These are phyloP conservation scores for Diddensiella santjacobensis DNA, from an alignment of 805 yeast genomes.

Conservation along the genomic window DNA sequence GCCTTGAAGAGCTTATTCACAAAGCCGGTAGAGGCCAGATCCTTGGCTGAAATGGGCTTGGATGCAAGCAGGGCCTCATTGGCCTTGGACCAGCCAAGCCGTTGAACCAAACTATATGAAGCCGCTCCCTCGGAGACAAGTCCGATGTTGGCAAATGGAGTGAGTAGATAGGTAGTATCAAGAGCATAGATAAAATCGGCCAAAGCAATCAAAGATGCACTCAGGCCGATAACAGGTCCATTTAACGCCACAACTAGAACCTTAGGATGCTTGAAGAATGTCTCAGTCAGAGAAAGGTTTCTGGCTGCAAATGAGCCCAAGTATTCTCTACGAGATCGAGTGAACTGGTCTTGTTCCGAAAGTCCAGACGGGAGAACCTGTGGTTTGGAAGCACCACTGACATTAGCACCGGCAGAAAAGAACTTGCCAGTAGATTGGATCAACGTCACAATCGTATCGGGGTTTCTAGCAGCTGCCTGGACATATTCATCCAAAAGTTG, in stretches of 20 bases:
- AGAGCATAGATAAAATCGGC: constrained; percentile 73
- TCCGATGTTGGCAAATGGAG: constrained; percentile 81
- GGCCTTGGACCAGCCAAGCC: constrained; percentile 70
- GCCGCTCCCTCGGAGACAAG: constrained; percentile 80
- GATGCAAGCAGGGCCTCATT: constrained; percentile 70
- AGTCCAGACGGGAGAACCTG: background rate
- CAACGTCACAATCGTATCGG: constrained; percentile 59
- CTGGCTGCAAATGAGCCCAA: constrained; percentile 59
- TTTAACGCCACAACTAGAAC: constrained; percentile 69
- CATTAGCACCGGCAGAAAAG: constrained; percentile 84
- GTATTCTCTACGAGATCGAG: constrained; percentile 39
- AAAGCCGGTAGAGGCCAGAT: constrained; percentile 54
- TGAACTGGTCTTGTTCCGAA: constrained; percentile 19
- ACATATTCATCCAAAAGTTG: constrained; percentile 52
- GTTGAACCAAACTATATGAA: constrained; percentile 59
- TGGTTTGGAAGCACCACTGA: constrained; percentile 25
- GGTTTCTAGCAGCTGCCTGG: constrained; percentile 59
- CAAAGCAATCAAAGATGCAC: constrained; percentile 68
- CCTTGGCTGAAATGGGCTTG: constrained; percentile 58
- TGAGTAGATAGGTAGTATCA: constrained; percentile 52
- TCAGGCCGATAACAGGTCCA: constrained; percentile 83
- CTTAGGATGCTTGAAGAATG: constrained; percentile 67
- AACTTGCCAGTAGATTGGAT: constrained; percentile 68
- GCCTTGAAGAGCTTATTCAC: constrained; percentile 51
- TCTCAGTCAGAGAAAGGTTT: constrained; percentile 63